Evolutionary conservation across 495 filamentous ascomycete species (phyloP), one percentile per base, ranked within the genome.

Genomic region (Penicillium malachiteum): DNA sequence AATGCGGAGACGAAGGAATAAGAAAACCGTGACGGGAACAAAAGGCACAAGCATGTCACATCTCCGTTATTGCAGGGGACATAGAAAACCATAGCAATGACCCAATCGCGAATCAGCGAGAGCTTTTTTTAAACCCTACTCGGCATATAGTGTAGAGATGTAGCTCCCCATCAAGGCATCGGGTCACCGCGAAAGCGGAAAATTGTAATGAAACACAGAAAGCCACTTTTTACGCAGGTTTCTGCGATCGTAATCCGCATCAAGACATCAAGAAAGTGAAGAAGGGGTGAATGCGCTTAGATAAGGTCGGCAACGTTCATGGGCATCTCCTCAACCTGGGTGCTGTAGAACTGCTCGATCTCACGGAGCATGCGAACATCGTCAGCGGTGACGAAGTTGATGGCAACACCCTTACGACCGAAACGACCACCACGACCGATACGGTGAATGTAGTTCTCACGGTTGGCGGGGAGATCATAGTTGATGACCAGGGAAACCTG

Each of bases 401-500:
- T 98, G 63, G 94, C 95, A 74, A 98, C 94, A 87, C 94, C 94
- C 84, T 98, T 98, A 71, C 94, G 90, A 73, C 94, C 94, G 80
- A 98, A 98, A 82, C 94, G 91, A 75, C 94, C 94, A 74, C 92
- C 91, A 81, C 94, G 92, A 81, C 94, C 94, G 70, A 98, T 98
- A 65, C 94, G 87, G 80, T 98, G 94, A 77, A 98, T 98, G 87
- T 98, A 98, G 84, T 98, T 98, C 80, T 98, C 94, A 70, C 94
- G 91, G 81, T 98, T 98, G 75, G 90, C 89, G 52, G 94, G 94
- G 14, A 98, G 82, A 74, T 98, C 94, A 78, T 98, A 98, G 84
- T 98, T 98, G 84, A 98, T 98, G 78, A 98, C 94, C 69, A 98
- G 83, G 57, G 92, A 96, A 50, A 98, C 94, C 77, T 98, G 94